Evolutionary conservation across 1,284 basidiomycete species (phyloP).

Genomic region (Rhodotorula sp.): DNA sequence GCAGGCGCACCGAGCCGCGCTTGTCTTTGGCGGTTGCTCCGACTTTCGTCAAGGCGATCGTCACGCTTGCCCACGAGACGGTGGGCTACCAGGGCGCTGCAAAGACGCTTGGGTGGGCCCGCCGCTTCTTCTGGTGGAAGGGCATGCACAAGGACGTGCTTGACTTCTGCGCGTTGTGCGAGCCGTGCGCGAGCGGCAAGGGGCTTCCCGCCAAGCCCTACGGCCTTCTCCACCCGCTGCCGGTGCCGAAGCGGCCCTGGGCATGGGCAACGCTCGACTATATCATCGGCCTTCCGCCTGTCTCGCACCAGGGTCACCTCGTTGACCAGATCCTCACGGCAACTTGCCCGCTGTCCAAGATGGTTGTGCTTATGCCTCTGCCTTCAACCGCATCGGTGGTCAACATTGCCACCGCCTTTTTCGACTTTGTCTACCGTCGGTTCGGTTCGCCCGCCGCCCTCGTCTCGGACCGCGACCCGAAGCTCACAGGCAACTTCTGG

Average conservation of each 20-base stretch:
- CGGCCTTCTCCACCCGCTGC: constrained; percentile 51
- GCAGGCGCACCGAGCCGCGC: neutral
- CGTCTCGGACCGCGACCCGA: constrained; percentile 54
- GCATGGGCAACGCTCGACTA: constrained; percentile 56
- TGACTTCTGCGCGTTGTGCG: constrained; percentile 40
- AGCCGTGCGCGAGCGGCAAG: constrained; percentile 46
- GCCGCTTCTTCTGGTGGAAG: constrained; percentile 53
- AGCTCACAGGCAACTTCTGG: constrained; percentile 50
- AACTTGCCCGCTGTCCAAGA: constrained; percentile 9
- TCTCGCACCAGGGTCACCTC: neutral
- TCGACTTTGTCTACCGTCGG: neutral
- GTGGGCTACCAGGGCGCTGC: constrained; percentile 48
- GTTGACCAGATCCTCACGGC: constrained; percentile 14
- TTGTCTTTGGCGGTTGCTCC: constrained; percentile 7
- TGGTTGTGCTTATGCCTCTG: constrained; percentile 21
- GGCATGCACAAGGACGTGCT: constrained; percentile 48
- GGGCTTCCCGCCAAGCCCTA: constrained; percentile 31
- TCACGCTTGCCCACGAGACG: neutral
- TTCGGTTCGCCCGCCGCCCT: constrained; percentile 51
- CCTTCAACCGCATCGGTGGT: neutral
- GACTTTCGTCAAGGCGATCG: constrained; percentile 45
- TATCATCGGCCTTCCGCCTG: constrained; percentile 9
- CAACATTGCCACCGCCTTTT: neutral
- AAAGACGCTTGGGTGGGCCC: constrained; percentile 50
- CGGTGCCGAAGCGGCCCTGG: constrained; percentile 52